phyloP scores from a whole-genome alignment of 1,139 yeast species.

The Yamadazyma kanchanaburiensis region DNA sequence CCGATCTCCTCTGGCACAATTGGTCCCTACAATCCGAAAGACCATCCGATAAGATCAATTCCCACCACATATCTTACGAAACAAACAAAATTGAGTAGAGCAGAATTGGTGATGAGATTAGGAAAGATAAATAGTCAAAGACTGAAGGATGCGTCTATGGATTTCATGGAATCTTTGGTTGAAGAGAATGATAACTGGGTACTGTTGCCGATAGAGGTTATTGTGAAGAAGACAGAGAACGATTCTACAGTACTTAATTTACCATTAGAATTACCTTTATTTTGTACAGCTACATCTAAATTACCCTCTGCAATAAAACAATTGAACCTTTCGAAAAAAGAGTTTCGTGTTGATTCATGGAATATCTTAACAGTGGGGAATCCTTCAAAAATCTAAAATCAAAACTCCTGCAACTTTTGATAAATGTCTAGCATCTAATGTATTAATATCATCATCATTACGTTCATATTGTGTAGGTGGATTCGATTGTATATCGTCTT shows the following conservation, averaged over 20 bases:
- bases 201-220: conserved; percentile 27
- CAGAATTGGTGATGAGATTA: conserved; percentile 28
- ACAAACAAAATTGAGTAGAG: conserved; percentile 25
- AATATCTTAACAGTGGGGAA: conserved; percentile 3
- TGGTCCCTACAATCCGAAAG: conserved; percentile 12
- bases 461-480: conserved; percentile 9
- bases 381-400: conserved; percentile 47
- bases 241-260: background rate
- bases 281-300: conserved; percentile 21
- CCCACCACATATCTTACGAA: conserved; percentile 35
- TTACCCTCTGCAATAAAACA: conserved; percentile 21
- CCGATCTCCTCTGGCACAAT: conserved; percentile 23
- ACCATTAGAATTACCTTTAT: conserved; percentile 25
- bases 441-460: conserved; percentile 21
- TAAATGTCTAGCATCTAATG: conserved; percentile 51
- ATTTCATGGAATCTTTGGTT: conserved; percentile 15
- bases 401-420: conserved; percentile 53
- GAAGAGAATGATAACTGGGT: conserved; percentile 34
- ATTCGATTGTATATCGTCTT: conserved; percentile 9
- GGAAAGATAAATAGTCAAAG: conserved; percentile 15
- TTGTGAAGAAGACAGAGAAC: conserved; percentile 1
- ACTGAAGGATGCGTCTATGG: conserved; percentile 16
- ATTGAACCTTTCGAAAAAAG: conserved; percentile 16
- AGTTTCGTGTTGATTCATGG: conserved; percentile 34
- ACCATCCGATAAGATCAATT: conserved; percentile 13